phyloP scores from a whole-genome alignment of 495 filamentous ascomycete genomes.

The Penicillium bialowiezense region DNA sequence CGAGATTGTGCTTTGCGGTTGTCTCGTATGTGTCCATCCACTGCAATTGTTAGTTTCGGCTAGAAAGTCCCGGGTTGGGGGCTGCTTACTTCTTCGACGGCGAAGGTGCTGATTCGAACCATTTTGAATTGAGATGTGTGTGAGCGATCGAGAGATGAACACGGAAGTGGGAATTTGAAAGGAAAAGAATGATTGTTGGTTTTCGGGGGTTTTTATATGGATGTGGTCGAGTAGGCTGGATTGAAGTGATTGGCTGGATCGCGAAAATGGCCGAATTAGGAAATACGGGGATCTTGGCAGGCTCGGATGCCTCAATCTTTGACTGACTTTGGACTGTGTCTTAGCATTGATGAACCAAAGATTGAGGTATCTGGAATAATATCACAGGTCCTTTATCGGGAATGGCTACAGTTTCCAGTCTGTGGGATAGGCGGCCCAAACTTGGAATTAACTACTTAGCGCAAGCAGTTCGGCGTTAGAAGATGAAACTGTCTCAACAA shows the following conservation, averaged over 20 bases:
- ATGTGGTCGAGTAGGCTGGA: background rate
- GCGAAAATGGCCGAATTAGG: slow-evolving; percentile 3
- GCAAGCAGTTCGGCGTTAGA: no score
- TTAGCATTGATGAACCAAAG: no score
- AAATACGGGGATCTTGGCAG: background rate
- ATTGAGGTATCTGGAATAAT: no score
- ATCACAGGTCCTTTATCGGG: no score
- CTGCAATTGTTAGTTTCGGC: slow-evolving; percentile 34
- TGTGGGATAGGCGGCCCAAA: no score
- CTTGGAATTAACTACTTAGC: background rate
- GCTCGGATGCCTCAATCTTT: no score
- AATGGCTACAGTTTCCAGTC: no score
- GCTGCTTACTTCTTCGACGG: slow-evolving; percentile 64
- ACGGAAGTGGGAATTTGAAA: no score
- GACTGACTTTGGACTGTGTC: no score
- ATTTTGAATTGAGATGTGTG: no score
- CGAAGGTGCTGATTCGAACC: slow-evolving; percentile 71
- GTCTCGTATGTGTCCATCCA: slow-evolving; percentile 88
- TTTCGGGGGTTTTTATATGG: background rate
- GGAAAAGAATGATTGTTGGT: background rate
- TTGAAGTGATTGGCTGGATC: slow-evolving; percentile 2
- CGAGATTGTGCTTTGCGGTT: slow-evolving; percentile 74
- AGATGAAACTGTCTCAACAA: background rate
- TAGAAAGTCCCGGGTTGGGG: background rate
- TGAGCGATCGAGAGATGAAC: background rate